Evolutionary conservation across 768 basidiomycete species (phyloP).

Genomic region (Naematelia encephala): DNA sequence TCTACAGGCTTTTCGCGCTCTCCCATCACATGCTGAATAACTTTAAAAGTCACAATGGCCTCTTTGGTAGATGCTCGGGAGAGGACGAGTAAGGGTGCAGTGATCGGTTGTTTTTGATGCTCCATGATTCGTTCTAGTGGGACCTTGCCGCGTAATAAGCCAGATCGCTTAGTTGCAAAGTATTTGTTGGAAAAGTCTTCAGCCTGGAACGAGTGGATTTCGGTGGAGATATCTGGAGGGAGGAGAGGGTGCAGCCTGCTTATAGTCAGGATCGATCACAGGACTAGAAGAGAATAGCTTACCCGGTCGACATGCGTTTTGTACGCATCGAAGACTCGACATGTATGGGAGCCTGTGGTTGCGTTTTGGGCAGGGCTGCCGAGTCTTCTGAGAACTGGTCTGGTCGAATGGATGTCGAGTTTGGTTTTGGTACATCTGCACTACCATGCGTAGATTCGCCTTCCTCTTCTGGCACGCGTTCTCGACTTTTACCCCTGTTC

Average conservation of each 20-base stretch:
- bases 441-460: neutral
- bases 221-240: constrained; percentile 73
- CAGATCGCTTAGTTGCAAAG: constrained; percentile 84
- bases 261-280: constrained; percentile 3
- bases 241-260: constrained; percentile 69
- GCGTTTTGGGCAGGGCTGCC: neutral
- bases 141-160: constrained; percentile 65
- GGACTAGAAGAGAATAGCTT: neutral
- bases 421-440: neutral
- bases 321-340: constrained; percentile 9
- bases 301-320: constrained; percentile 23
- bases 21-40: constrained; percentile 89
- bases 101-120: constrained; percentile 79
- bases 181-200: constrained; percentile 81
- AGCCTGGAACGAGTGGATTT: constrained; percentile 82
- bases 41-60: constrained; percentile 79
- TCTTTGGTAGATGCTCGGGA: constrained; percentile 64
- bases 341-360: constrained; percentile 2
- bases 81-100: constrained; percentile 69
- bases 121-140: constrained; percentile 84
- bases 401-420: neutral
- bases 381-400: neutral
- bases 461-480: neutral
- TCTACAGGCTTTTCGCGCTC: constrained; percentile 65
- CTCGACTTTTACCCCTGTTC: constrained; percentile 1